Conservation (phyloP, 2,329 filamentous ascomycete species). For the Neoarthrinium moseri region DNA sequence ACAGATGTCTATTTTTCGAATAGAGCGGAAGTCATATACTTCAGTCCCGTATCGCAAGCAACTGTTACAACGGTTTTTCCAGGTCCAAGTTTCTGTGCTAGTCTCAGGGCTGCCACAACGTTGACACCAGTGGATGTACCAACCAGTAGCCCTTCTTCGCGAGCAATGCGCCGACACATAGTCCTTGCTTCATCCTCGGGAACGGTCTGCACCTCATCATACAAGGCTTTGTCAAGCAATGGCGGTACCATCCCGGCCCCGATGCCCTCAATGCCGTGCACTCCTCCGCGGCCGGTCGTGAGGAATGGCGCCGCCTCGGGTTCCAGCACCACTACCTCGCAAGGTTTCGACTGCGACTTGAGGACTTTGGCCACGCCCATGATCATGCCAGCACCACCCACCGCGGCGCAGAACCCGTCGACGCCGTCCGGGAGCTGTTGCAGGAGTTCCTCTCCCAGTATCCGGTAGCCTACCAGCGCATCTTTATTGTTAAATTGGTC, state of each 20-base stretch:
- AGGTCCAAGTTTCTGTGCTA: background rate
- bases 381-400: conserved; percentile 1
- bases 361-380: background rate
- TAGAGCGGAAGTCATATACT: conserved; percentile 1
- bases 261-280: conserved; percentile 1
- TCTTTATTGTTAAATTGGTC: conserved; percentile 1
- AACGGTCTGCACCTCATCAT: background rate
- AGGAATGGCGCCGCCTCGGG: background rate
- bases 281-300: background rate
- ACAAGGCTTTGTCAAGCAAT: background rate
- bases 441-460: background rate
- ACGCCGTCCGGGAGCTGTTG: conserved; percentile 1
- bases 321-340: conserved; percentile 1
- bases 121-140: conserved; percentile 1
- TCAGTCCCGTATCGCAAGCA: conserved; percentile 1
- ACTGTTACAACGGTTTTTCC: conserved; percentile 2
- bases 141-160: conserved; percentile 1
- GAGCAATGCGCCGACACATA: background rate
- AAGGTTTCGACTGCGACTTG: background rate
- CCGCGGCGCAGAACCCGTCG: background rate
- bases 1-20: background rate
- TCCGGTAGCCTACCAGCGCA: background rate
- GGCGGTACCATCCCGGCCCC: background rate
- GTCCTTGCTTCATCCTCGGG: background rate
- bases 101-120: background rate